Percentiles rank a stretch among this genome's conserved stretches.
Conservation (phyloP, 345 rosid species). For the Pelargonium nanum region DNA sequence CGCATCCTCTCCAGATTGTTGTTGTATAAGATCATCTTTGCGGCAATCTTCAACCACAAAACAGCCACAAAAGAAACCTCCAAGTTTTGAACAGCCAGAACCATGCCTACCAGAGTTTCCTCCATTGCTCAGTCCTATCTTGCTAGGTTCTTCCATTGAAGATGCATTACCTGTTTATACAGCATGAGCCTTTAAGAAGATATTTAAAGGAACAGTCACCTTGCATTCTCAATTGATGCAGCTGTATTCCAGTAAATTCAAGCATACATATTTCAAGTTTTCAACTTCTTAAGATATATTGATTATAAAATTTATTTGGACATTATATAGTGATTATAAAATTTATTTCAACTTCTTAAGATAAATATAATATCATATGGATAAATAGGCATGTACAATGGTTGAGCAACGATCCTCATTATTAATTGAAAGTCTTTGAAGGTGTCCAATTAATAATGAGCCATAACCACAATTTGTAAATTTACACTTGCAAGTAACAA, state of each 20-base stretch:
- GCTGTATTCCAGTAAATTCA: neutral
- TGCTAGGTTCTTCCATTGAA: slow-evolving; percentile 42
- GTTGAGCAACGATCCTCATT: neutral
- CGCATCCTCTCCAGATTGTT: slow-evolving; percentile 49
- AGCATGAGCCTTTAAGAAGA: neutral
- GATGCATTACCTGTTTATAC: slow-evolving; percentile 42
- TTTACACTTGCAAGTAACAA: neutral
- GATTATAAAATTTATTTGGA: neutral
- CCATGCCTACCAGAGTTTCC: slow-evolving; percentile 28
- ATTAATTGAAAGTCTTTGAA: neutral
- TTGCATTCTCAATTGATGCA: neutral
- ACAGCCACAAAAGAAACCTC: slow-evolving; percentile 53
- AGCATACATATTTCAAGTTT: neutral
- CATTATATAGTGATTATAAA: neutral
- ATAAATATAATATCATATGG: too few species aligned
- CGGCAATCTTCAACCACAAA: slow-evolving; percentile 62
- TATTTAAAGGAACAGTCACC: neutral
- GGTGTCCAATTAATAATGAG: neutral
- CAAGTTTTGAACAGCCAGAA: slow-evolving; percentile 38
- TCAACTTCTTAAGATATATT: neutral
- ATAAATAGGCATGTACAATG: too few species aligned
- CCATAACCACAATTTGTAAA: neutral
- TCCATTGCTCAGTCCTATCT: slow-evolving; percentile 25
- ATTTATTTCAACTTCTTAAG: too few species aligned
- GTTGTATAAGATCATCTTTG: slow-evolving; percentile 36